Percentiles rank a stretch among this genome's conserved stretches.
phyloP scores from a whole-genome alignment of 1,139 yeast genomes.

The Nakaseomyces delphensis region DNA sequence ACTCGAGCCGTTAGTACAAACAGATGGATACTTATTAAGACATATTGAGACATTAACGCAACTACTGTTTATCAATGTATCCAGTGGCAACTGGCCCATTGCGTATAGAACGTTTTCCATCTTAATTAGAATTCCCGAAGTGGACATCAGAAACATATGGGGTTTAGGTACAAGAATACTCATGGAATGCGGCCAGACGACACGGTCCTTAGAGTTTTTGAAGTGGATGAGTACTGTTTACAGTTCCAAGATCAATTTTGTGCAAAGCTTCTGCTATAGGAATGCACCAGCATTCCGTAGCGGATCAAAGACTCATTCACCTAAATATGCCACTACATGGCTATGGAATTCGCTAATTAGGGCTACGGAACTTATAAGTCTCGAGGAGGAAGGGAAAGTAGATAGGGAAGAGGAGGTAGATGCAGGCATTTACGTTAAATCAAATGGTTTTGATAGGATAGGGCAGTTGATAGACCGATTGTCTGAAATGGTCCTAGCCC shows the following conservation, averaged over 20 bases:
- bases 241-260: slow-evolving; percentile 19
- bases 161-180: slow-evolving; percentile 46
- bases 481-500: slow-evolving; percentile 24
- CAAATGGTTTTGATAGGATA: slow-evolving; percentile 9
- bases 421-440: background rate
- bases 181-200: slow-evolving; percentile 12
- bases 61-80: slow-evolving; percentile 34
- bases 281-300: slow-evolving; percentile 32
- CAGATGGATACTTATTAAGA: slow-evolving; percentile 10
- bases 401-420: slow-evolving; percentile 8
- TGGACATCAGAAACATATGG: slow-evolving; percentile 52
- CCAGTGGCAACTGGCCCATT: slow-evolving; percentile 43
- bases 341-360: slow-evolving; percentile 31
- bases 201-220: slow-evolving; percentile 22
- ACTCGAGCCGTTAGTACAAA: slow-evolving; percentile 10
- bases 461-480: slow-evolving; percentile 22
- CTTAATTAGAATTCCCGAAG: slow-evolving; percentile 39
- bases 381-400: background rate
- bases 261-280: slow-evolving; percentile 20
- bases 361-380: slow-evolving; percentile 10
- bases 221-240: slow-evolving; percentile 29
- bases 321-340: slow-evolving; percentile 32
- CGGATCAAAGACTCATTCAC: slow-evolving; percentile 33
- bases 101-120: slow-evolving; percentile 48
- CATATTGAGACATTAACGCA: slow-evolving; percentile 28